A percentile compares a stretch with the other conserved stretches of the same genome.
Evolutionary conservation across 768 basidiomycete species (phyloP).

Genomic region (Dacryopinax primogenitus): DNA sequence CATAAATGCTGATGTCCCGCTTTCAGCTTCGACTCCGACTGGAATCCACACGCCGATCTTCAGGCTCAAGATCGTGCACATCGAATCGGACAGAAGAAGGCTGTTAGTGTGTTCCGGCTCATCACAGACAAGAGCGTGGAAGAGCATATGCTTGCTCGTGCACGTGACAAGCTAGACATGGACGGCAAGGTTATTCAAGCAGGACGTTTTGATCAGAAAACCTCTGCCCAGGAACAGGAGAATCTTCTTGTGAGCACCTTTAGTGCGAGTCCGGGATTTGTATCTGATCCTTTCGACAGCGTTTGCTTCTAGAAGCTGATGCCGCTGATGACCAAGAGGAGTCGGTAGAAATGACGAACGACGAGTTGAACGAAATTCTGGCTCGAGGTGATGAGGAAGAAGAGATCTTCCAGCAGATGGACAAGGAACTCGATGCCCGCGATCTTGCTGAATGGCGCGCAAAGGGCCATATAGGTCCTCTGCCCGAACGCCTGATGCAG

Average conservation of each 20-base stretch:
- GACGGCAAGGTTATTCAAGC: slow-evolving; percentile 34
- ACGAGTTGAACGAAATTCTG: slow-evolving; percentile 34
- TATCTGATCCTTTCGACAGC: slow-evolving; percentile 34
- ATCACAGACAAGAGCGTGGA: slow-evolving; percentile 34
- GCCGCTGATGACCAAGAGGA: slow-evolving; percentile 28
- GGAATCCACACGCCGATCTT: slow-evolving; percentile 36
- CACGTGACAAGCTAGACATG: slow-evolving; percentile 35
- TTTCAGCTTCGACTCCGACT: slow-evolving; percentile 30
- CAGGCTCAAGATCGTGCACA: slow-evolving; percentile 37
- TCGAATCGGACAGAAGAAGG: slow-evolving; percentile 39
- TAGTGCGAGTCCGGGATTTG: background rate
- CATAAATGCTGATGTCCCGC: background rate
- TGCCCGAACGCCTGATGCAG: background rate
- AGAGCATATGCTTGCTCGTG: slow-evolving; percentile 31
- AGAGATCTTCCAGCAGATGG: slow-evolving; percentile 31
- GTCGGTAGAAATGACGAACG: slow-evolving; percentile 6
- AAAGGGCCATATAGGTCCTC: slow-evolving; percentile 20
- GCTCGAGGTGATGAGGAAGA: slow-evolving; percentile 34
- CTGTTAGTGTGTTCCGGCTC: slow-evolving; percentile 33
- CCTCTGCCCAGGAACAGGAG: slow-evolving; percentile 34
- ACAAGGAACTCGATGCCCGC: slow-evolving; percentile 25
- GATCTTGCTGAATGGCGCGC: slow-evolving; percentile 24
- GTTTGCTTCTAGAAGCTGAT: slow-evolving; percentile 78
- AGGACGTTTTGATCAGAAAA: slow-evolving; percentile 35
- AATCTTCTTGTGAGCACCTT: slow-evolving; percentile 26